Conservation (phyloP, 805 yeast species). For the Metschnikowia gruessii region DNA sequence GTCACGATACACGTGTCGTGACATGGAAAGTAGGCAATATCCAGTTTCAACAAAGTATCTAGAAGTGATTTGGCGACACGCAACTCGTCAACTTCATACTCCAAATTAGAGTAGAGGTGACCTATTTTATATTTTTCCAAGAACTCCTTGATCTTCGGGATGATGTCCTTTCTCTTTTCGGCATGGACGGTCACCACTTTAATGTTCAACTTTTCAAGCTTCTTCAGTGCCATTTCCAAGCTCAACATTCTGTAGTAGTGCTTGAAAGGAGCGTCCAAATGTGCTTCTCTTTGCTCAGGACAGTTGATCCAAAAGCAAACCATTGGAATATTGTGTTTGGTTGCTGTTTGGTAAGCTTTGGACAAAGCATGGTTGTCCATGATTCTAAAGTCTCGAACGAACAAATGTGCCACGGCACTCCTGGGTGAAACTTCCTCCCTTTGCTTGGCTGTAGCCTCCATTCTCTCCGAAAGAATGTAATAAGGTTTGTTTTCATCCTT, state of each 20-base stretch:
- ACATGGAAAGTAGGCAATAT: slow-evolving; percentile 24
- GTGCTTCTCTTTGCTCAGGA: slow-evolving; percentile 40
- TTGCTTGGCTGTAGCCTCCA: slow-evolving; percentile 13
- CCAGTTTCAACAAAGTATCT: slow-evolving; percentile 13
- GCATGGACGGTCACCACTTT: slow-evolving; percentile 41
- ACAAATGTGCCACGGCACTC: slow-evolving; percentile 44
- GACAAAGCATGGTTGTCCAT: slow-evolving; percentile 43
- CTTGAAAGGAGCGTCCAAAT: slow-evolving; percentile 43
- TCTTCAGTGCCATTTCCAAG: slow-evolving; percentile 28
- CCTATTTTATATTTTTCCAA: slow-evolving; percentile 23
- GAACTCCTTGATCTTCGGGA: slow-evolving; percentile 23
- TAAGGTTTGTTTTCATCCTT: slow-evolving; percentile 33
- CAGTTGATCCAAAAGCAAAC: slow-evolving; percentile 43
- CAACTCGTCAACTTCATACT: slow-evolving; percentile 47
- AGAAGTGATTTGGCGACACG: slow-evolving; percentile 26
- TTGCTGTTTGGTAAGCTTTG: slow-evolving; percentile 33
- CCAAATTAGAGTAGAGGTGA: slow-evolving; percentile 36
- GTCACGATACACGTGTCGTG: slow-evolving; percentile 44
- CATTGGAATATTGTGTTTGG: slow-evolving; percentile 29
- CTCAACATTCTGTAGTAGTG: slow-evolving; percentile 37
- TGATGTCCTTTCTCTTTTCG: slow-evolving; percentile 31
- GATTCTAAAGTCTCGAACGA: slow-evolving; percentile 45
- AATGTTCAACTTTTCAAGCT: slow-evolving; percentile 33
- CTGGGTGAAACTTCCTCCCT: slow-evolving; percentile 13
- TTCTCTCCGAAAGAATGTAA: slow-evolving; percentile 17